Percentiles rank a stretch among this genome's conserved stretches.
phyloP scores from a whole-genome alignment of 352 stramenopile genomes.

The Pythium brassicae region DNA sequence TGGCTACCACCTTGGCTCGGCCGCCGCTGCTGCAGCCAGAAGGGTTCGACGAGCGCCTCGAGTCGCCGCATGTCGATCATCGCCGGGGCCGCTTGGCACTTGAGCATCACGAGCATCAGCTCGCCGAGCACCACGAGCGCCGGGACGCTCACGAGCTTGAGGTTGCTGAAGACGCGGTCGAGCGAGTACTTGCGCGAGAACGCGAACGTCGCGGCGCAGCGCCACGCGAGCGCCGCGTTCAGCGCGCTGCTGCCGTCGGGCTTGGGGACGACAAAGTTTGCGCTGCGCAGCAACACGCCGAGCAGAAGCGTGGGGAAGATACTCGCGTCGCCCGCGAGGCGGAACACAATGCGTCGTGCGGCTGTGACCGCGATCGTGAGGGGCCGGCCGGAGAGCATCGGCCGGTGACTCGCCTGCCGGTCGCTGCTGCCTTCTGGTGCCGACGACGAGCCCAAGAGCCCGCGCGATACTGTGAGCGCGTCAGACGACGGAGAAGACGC shows the following conservation, averaged over 20 bases:
- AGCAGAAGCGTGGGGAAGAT: constrained; percentile 41
- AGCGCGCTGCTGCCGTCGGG: background rate
- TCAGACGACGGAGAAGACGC: background rate
- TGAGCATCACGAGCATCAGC: constrained; percentile 42
- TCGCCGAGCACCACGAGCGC: constrained; percentile 48
- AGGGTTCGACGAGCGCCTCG: constrained; percentile 37
- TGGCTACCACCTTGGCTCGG: background rate
- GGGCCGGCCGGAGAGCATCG: constrained; percentile 12
- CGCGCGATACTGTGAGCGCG: background rate
- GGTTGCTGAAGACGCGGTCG: constrained; percentile 36
- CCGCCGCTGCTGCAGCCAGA: constrained; percentile 32
- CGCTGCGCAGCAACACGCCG: constrained; percentile 33
- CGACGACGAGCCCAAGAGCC: background rate
- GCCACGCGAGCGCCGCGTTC: constrained; percentile 17
- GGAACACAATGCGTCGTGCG: constrained; percentile 39
- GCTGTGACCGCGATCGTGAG: constrained; percentile 23
- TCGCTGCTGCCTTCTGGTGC: background rate
- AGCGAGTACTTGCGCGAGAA: constrained; percentile 44
- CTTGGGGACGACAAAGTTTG: constrained; percentile 27
- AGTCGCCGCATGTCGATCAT: constrained; percentile 23
- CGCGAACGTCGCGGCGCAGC: constrained; percentile 26
- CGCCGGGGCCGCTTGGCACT: constrained; percentile 18
- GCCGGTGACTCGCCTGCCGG: background rate
- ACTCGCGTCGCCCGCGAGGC: constrained; percentile 27
- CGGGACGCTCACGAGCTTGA: constrained; percentile 26